These are phyloP conservation scores for Aspergillus eucalypticola DNA, from an alignment of 2,329 filamentous ascomycete genomes.

Conservation along the genomic window DNA sequence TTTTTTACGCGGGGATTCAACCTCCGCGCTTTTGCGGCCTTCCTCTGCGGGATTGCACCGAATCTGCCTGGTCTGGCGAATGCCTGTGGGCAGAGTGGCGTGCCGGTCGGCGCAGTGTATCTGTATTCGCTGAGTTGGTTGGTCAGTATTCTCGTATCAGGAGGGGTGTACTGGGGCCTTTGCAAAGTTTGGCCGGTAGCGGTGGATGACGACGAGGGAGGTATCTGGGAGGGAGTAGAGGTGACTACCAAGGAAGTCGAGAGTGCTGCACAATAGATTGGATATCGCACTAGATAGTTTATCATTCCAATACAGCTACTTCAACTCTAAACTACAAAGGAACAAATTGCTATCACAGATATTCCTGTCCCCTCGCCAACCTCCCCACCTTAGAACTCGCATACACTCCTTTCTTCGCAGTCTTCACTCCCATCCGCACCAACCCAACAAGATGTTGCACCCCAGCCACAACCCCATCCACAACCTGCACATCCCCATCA, in stretches of 20 bases:
- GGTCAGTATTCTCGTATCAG: conserved; percentile 9
- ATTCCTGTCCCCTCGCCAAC: conserved; percentile 29
- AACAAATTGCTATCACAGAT: conserved; percentile 22
- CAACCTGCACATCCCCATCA: conserved; percentile 47
- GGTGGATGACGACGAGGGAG: conserved; percentile 11
- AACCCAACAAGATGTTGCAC: conserved; percentile 31
- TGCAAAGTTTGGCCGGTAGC: conserved; percentile 10
- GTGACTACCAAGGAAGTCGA: not conserved
- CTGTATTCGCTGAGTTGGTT: conserved; percentile 16
- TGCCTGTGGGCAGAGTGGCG: conserved; percentile 7
- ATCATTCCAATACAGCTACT: no score
- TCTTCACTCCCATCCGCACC: conserved; percentile 28
- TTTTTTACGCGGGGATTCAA: conserved; percentile 14
- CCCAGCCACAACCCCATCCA: conserved; percentile 53
- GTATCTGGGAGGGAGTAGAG: conserved; percentile 1
- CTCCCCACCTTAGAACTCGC: conserved; percentile 29
- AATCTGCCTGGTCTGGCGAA: conserved; percentile 14
- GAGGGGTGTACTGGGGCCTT: conserved; percentile 7
- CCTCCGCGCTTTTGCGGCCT: conserved; percentile 9
- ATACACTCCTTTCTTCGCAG: conserved; percentile 34
- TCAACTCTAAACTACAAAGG: no score
- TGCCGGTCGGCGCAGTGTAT: conserved; percentile 13
- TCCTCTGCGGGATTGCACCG: conserved; percentile 12
- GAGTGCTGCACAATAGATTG: fast-evolving
- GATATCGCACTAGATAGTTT: no score